phyloP scores from a whole-genome alignment of 805 yeast species.

The Danielia reshetovae region DNA sequence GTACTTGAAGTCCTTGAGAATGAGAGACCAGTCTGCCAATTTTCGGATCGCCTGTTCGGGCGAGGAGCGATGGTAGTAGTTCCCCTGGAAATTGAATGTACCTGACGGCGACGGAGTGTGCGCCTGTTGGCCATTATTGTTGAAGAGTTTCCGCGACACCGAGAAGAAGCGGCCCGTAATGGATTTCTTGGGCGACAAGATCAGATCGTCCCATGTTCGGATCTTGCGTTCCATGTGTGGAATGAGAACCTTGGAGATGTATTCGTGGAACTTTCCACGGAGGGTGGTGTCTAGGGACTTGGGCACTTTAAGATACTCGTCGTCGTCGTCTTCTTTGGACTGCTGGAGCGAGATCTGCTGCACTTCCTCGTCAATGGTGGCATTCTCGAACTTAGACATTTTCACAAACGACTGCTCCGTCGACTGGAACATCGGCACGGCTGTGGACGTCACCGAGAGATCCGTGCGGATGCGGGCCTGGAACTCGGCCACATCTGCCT shows the following conservation, averaged over 20 bases:
- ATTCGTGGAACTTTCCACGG: slow-evolving; percentile 40
- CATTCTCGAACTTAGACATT: slow-evolving; percentile 25
- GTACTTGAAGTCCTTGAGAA: slow-evolving; percentile 82
- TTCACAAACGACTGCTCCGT: background rate
- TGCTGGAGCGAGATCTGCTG: slow-evolving; percentile 30
- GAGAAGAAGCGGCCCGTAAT: slow-evolving; percentile 69
- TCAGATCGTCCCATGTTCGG: slow-evolving; percentile 80
- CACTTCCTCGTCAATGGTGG: slow-evolving; percentile 49
- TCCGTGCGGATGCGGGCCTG: slow-evolving; percentile 24
- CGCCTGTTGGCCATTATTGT: slow-evolving; percentile 24
- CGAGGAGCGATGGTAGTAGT: slow-evolving; percentile 57
- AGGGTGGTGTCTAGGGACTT: slow-evolving; percentile 39
- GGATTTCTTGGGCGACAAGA: slow-evolving; percentile 72
- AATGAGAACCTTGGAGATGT: slow-evolving; percentile 48
- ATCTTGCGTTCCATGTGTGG: slow-evolving; percentile 86
- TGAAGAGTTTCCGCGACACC: slow-evolving; percentile 58
- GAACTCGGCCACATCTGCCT: slow-evolving; percentile 31
- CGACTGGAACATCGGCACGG: slow-evolving; percentile 11
- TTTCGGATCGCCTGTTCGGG: slow-evolving; percentile 74
- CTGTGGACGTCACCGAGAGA: slow-evolving; percentile 26
- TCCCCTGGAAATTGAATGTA: slow-evolving; percentile 47
- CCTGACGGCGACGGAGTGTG: slow-evolving; percentile 15
- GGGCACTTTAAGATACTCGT: slow-evolving; percentile 23
- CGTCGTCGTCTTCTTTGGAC: slow-evolving; percentile 5
- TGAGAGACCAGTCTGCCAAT: slow-evolving; percentile 88